phyloP scores from a whole-genome alignment of 495 filamentous ascomycete species.

The Podospora didyma region DNA sequence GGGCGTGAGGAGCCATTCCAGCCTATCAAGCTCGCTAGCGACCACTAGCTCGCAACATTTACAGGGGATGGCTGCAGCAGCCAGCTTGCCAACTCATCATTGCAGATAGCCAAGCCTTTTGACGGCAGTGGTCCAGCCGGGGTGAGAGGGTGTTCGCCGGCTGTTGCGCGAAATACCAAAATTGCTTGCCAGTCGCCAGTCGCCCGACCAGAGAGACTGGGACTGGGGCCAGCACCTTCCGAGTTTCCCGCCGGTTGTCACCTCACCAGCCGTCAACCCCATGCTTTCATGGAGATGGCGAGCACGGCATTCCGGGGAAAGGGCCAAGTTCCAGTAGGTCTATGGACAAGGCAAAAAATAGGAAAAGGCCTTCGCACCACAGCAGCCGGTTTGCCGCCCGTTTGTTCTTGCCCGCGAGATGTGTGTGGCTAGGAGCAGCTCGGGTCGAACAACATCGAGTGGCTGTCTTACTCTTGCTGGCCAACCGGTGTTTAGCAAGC shows the following conservation, averaged over 20 bases:
- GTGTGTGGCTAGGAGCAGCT: not conserved
- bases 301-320: no score
- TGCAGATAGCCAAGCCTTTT: conserved; percentile 31
- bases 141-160: conserved; percentile 18
- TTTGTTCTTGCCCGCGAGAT: not conserved
- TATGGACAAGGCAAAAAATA: no score
- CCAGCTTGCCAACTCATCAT: conserved; percentile 34
- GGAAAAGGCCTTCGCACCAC: not conserved
- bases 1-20: conserved; percentile 19
- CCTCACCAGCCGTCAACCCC: no score
- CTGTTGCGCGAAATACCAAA: conserved; percentile 16
- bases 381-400: not conserved
- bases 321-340: no score
- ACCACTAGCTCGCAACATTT: conserved; percentile 24
- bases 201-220: not conserved
- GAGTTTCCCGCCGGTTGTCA: not conserved
- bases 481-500: not conserved
- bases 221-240: not conserved
- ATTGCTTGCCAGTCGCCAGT: no score
- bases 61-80: conserved; percentile 28
- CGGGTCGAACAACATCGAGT: not conserved
- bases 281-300: no score
- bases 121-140: conserved; percentile 8
- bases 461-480: not conserved
- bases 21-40: conserved; percentile 29